Percentiles rank a stretch among this genome's conserved stretches.
Conservation (phyloP, 176 grass and related monocot genomes). For the Triticum urartu region DNA sequence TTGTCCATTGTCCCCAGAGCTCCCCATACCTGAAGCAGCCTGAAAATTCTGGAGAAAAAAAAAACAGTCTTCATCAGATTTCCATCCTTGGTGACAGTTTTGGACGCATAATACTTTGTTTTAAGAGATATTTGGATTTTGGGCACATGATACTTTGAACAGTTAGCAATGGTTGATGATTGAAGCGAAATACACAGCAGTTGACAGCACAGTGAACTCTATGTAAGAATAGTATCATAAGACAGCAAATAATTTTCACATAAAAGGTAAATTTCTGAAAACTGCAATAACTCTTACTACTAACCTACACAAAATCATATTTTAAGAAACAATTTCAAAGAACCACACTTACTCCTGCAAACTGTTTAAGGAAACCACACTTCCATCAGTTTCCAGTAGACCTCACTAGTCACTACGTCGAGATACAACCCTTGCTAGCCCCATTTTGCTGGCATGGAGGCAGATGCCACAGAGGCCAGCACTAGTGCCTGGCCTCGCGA, state of each 20-base stretch:
- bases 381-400: conserved; percentile 3
- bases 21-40: conserved; percentile 23
- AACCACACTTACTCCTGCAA: neutral
- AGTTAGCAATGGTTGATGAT: neutral
- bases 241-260: neutral
- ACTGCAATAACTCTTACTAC: neutral
- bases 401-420: neutral
- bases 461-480: neutral
- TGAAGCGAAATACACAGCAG: neutral
- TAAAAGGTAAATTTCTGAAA: neutral
- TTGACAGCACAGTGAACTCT: neutral
- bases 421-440: conserved; percentile 18
- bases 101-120: conserved; percentile 2
- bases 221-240: conserved; percentile 5
- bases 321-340: neutral
- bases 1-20: conserved; percentile 31
- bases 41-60: conserved; percentile 18
- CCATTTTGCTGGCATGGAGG: neutral
- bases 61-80: neutral
- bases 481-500: neutral
- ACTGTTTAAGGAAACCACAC: conserved; percentile 4
- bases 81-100: conserved; percentile 32
- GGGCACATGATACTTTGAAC: neutral
- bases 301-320: neutral
- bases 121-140: neutral